phyloP scores from a whole-genome alignment of 2,329 filamentous ascomycete genomes.

The Mollisiaceae sp. region DNA sequence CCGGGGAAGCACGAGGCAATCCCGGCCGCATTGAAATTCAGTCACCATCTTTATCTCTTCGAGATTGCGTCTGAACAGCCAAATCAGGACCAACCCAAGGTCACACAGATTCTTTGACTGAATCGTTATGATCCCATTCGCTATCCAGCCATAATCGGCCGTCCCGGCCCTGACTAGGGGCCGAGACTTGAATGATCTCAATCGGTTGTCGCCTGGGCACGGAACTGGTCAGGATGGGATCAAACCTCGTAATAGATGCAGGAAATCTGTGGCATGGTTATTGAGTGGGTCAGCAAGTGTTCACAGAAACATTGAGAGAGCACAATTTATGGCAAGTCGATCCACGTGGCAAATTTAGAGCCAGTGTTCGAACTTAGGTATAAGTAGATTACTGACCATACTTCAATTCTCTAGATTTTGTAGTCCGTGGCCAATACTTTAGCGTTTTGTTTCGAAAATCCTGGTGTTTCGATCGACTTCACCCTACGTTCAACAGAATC shows the following conservation, averaged over 20 bases:
- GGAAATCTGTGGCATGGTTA: neutral
- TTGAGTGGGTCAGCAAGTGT: neutral
- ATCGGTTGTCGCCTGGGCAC: neutral
- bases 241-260: neutral
- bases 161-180: neutral
- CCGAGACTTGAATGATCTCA: neutral
- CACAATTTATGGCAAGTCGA: neutral
- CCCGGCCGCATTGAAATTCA: neutral
- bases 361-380: no score
- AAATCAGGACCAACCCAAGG: neutral
- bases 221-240: neutral
- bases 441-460: no score
- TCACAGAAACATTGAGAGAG: neutral
- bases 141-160: neutral
- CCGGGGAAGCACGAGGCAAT: neutral
- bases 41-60: neutral
- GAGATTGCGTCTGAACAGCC: neutral
- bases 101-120: neutral
- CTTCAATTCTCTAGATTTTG: no score
- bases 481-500: no score
- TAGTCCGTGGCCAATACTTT: no score
- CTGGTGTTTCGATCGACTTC: no score
- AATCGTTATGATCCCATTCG: conserved; percentile 1
- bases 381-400: no score
- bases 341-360: neutral